These are phyloP conservation scores for Cercospora janseana DNA, from an alignment of 2,329 filamentous ascomycete species.

Conservation along the genomic window DNA sequence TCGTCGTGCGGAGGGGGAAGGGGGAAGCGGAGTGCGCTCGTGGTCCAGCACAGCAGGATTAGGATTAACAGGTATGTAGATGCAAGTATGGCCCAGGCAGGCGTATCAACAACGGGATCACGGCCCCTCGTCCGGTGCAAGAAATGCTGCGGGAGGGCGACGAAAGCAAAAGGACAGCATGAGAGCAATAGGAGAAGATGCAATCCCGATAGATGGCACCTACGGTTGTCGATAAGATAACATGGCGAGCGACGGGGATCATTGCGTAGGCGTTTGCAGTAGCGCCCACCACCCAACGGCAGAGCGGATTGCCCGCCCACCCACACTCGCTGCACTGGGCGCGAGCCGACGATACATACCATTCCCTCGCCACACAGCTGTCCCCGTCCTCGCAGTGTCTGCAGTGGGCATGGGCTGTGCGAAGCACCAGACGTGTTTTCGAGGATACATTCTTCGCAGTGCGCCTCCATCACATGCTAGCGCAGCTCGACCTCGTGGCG, in stretches of 20 bases:
- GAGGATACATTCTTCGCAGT: too few species aligned
- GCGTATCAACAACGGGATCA: neutral
- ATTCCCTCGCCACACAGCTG: too few species aligned
- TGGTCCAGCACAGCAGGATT: neutral
- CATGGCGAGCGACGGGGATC: neutral
- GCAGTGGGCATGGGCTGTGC: too few species aligned
- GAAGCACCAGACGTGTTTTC: neutral
- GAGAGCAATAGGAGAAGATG: constrained; percentile 1
- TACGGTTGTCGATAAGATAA: constrained; percentile 6
- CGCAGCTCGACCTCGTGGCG: neutral
- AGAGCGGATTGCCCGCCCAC: too few species aligned
- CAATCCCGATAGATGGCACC: neutral
- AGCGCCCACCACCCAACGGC: constrained; percentile 6
- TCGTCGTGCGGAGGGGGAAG: neutral
- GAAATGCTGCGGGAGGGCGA: neutral
- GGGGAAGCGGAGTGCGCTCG: neutral
- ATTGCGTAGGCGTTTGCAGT: constrained; percentile 7
- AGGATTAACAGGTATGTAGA: constrained; percentile 6
- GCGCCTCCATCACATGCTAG: too few species aligned
- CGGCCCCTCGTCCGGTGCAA: neutral
- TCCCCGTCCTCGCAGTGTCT: too few species aligned
- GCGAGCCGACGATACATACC: too few species aligned
- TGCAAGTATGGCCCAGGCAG: neutral
- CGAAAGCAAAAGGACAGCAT: neutral
- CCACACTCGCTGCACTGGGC: too few species aligned